A percentile compares a stretch with the other conserved stretches of the same genome.
phyloP scores from a whole-genome alignment of 2,329 filamentous ascomycete genomes.

The Fusarium clavum region DNA sequence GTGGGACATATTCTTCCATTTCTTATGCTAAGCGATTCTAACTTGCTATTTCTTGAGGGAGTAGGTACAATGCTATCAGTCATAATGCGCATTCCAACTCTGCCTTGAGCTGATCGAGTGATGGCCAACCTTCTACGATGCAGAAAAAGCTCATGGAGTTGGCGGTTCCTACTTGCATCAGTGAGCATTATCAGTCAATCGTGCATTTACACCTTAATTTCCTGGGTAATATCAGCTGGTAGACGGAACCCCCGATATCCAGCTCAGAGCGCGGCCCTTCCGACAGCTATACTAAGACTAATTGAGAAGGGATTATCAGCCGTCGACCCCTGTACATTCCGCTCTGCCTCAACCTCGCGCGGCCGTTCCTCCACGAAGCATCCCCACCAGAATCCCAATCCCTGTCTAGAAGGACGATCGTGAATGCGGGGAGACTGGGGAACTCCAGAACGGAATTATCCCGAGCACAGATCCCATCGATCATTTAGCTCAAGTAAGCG shows the following conservation, averaged over 20 bases:
- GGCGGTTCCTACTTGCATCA: background rate
- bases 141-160: no score
- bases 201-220: background rate
- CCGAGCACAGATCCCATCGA: background rate
- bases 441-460: background rate
- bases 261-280: background rate
- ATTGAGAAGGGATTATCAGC: background rate
- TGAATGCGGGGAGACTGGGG: background rate
- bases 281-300: background rate
- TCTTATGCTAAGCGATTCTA: no score
- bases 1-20: no score
- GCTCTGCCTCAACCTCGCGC: background rate
- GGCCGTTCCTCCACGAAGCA: background rate
- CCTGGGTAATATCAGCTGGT: no score
- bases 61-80: no score
- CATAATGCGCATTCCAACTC: no score
- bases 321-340: background rate
- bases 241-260: background rate
- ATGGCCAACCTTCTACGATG: no score
- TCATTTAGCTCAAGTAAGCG: no score
- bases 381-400: background rate
- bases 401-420: background rate
- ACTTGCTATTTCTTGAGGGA: no score
- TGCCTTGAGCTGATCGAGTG: no score
- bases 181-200: background rate